Evolutionary conservation across 192 early-diverging fungal genomes (phyloP).

Genomic region (Backusella morwellensis): DNA sequence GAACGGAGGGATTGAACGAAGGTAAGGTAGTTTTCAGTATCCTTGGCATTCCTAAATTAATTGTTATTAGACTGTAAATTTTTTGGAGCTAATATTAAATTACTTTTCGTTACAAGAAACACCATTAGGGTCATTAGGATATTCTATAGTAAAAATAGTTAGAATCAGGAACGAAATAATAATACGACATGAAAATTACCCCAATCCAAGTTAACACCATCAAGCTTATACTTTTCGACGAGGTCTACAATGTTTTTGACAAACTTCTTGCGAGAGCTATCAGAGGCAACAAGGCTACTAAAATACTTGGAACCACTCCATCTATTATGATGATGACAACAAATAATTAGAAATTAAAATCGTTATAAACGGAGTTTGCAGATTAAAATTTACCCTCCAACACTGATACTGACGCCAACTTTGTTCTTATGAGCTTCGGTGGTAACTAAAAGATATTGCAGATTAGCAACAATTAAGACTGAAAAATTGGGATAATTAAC

Average conservation of each 20-base stretch:
- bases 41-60: slow-evolving; percentile 24
- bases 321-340: slow-evolving; percentile 16
- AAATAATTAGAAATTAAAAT: background rate
- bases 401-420: slow-evolving; percentile 25
- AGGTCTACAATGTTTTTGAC: slow-evolving; percentile 36
- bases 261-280: slow-evolving; percentile 32
- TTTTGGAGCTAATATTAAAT: background rate
- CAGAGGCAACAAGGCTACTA: slow-evolving; percentile 12
- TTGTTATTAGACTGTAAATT: background rate
- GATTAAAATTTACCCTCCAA: slow-evolving; percentile 28
- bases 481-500: background rate
- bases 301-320: slow-evolving; percentile 39
- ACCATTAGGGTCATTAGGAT: slow-evolving; percentile 34
- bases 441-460: slow-evolving; percentile 7
- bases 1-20: slow-evolving; percentile 37
- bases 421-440: slow-evolving; percentile 24
- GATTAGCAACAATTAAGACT: background rate
- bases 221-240: slow-evolving; percentile 42
- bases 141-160: slow-evolving; percentile 24
- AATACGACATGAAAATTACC: slow-evolving; percentile 33
- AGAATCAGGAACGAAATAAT: slow-evolving; percentile 26
- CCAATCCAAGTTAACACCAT: slow-evolving; percentile 70
- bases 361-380: background rate
- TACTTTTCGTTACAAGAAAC: slow-evolving; percentile 36
- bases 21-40: slow-evolving; percentile 38